Evolutionary conservation across 805 yeast species (phyloP), one percentile per base, ranked within the genome.

Genomic region (Candida sanyiensis): DNA sequence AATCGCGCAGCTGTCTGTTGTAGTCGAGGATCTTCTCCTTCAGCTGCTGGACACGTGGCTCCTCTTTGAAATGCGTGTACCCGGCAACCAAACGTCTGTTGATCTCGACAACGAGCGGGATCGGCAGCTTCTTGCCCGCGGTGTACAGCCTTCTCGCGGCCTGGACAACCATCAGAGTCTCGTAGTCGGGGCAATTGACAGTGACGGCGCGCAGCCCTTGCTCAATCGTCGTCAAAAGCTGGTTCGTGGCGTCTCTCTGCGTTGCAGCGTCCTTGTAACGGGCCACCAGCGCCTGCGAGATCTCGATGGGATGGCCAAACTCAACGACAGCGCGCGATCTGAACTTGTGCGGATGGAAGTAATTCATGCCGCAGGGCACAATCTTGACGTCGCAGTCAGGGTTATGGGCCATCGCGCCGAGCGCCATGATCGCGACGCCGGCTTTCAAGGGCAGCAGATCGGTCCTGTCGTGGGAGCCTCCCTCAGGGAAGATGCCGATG

Each of bases 291-390:
- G 72, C 75, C 17, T 63, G 61, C 4, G 74, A 60, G 26, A 93
- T 78, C 36, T 72, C 78, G 42, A 90, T 79, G 3, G 97, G 96
- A 43, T 77, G 70, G 12, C 98, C 98, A 63, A 89, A 90, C 62
- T 90, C 98, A 33, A 93, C 73, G 13, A 90, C 96, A 3, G 96
- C 97, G 51, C 98, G 73, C 6, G 96, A 86, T 60, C 98, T 74
- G 64, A 93, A 90, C 58, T 85, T 88, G 64, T 90, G 95, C 5
- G 96, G 90, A 56, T 86, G 95, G 72, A 90, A 90, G 62, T 90
- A 90, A 62, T 90, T 90, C 90, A 93, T 82, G 29, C 98, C 98
- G 57, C 96, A 88, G 4, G 97, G 97, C 11, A 93, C 95, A 49
- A 90, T 86, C 51, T 80, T 79, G 4, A 90, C 90, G 40, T 80